Base-by-base conservation (phyloP, 345 rosid genomes). In the Excoecaria agallocha region DNA sequence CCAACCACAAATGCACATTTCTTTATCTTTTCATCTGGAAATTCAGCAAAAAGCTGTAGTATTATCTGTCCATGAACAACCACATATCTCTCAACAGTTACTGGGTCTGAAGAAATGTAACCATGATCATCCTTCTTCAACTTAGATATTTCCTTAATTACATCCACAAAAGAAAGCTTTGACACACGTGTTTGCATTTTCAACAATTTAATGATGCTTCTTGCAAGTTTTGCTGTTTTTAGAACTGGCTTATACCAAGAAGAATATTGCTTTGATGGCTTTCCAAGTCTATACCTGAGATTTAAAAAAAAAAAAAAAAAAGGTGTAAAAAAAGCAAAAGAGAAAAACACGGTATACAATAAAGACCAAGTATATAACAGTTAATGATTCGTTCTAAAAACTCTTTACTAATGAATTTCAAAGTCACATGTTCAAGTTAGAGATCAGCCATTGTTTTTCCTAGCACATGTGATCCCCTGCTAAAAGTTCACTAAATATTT, bases 51-150 rank as follows among this genome's bases (percentile, higher is more conserved):
- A 30, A 81, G 86, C 61, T 90, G 98, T 65, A 84, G 76, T 50
- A 92, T 78, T 37, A 94, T 87, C 76, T 88, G 90, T 8, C 98
- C 97, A 78, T 94, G 97, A 71, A 88, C 97, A 9, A 90, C 92
- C 66, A 89, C 78, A 39, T 84, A 94, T 80, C 92, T 85, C 82
- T 92, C 92, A 5, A 87, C 90, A 71, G 75, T 81, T n/a, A 79
- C 76, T 54, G 81, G 74, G 70, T 88, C 84, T 58, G 91, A 85
- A 65, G 97, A 92, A 81, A 94, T 82, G 54, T 74, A 90, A 49
- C 89, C 91, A 62, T 45, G 66, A n/a, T 94, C 74, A 12, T 82
- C 82, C 67, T 66, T 86, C 50, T 84, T 76, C 43, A 85, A 75
- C 70, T 84, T 86, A 30, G 93, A 86, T 43, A 90, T 70, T 76